Percentiles rank a stretch among this genome's conserved stretches.
These are phyloP conservation scores for Fusarium setosum DNA, from an alignment of 2,329 filamentous ascomycete genomes.

Conservation along the genomic window DNA sequence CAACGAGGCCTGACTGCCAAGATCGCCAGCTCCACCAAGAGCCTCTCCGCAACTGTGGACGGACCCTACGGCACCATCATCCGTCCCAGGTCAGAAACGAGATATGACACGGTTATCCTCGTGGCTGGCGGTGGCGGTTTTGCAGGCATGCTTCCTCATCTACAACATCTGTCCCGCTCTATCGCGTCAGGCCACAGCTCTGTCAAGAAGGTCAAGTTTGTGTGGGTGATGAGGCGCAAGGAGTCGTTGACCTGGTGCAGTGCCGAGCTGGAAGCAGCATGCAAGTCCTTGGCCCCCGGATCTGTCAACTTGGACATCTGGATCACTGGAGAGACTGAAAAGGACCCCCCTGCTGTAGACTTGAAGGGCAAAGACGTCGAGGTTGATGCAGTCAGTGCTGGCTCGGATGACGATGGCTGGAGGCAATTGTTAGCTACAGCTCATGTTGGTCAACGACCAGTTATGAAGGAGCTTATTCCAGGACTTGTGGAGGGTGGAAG, in stretches of 20 bases:
- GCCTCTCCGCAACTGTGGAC: neutral
- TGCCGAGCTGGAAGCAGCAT: slow-evolving; percentile 76
- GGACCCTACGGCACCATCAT: neutral
- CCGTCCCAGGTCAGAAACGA: neutral
- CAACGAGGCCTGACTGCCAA: neutral
- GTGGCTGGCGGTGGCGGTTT: neutral
- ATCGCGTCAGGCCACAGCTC: neutral
- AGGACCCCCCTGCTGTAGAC: accelerated
- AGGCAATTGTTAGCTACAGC: neutral
- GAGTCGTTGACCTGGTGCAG: slow-evolving; percentile 88
- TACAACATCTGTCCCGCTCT: neutral
- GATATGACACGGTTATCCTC: neutral
- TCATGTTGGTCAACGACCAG: neutral
- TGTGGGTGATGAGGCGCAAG: neutral
- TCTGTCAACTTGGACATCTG: neutral
- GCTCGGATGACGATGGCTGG: neutral
- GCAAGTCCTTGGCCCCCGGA: neutral
- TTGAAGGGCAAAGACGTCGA: neutral
- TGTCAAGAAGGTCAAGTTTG: neutral
- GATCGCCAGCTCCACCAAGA: neutral
- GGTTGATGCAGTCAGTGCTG: neutral
- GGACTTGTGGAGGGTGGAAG: neutral
- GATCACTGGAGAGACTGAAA: neutral
- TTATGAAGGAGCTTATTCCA: neutral
- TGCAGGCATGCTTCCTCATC: neutral